A percentile compares a stretch with the other conserved stretches of the same genome.
phyloP scores from a whole-genome alignment of 257 asterid species.

The Anisodus acutangulus region DNA sequence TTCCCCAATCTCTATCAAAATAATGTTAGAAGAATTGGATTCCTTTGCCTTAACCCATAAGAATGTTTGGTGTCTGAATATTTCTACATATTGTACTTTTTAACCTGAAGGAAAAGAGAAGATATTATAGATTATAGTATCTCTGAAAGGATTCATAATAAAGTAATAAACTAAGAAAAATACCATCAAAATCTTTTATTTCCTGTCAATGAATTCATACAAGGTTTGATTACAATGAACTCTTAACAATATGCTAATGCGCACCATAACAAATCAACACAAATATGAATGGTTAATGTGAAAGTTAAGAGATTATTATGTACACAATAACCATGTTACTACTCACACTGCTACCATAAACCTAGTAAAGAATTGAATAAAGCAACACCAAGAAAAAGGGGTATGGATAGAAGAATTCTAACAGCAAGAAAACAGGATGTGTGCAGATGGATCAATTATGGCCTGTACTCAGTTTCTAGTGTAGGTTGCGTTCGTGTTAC shows the following conservation, averaged over 20 bases:
- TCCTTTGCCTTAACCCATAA: background rate
- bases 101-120: background rate
- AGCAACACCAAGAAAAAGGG: constrained; percentile 28
- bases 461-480: constrained; percentile 49
- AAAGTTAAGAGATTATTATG: constrained; percentile 28
- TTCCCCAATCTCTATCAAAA: background rate
- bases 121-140: background rate
- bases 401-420: constrained; percentile 33
- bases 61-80: background rate
- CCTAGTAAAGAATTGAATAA: constrained; percentile 29
- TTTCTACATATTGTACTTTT: background rate
- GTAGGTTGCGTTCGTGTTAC: constrained; percentile 54
- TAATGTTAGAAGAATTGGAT: background rate
- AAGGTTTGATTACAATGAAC: constrained; percentile 19
- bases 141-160: background rate
- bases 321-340: constrained; percentile 30
- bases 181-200: constrained; percentile 18
- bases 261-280: constrained; percentile 17
- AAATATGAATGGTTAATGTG: constrained; percentile 28
- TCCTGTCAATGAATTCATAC: constrained; percentile 17
- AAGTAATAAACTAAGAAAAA: background rate
- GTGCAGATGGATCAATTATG: constrained; percentile 6
- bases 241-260: constrained; percentile 23
- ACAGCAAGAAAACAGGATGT: constrained; percentile 31
- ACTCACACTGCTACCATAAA: constrained; percentile 28